phyloP scores from a whole-genome alignment of 805 yeast species.

The Babjeviella inositovora region DNA sequence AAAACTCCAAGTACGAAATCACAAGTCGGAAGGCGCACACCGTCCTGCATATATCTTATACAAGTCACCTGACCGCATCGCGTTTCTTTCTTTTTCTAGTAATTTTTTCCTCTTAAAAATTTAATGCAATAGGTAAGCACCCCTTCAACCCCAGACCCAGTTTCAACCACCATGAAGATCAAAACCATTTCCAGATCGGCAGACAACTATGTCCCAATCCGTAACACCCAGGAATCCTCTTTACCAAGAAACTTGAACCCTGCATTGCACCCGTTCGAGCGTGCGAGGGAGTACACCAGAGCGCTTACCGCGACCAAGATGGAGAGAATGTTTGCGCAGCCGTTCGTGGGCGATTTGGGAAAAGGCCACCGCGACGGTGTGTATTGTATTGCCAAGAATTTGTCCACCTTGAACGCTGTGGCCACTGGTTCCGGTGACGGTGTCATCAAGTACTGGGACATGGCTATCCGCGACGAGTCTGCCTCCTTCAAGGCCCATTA shows the following conservation, averaged over 20 bases:
- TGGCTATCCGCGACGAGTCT: constrained; percentile 61
- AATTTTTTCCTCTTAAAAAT: too few species aligned
- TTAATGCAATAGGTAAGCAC: too few species aligned
- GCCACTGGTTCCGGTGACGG: constrained; percentile 97
- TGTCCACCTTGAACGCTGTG: constrained; percentile 47
- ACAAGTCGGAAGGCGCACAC: too few species aligned
- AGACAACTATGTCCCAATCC: constrained; percentile 84
- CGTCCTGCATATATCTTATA: too few species aligned
- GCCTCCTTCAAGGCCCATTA: constrained; percentile 78
- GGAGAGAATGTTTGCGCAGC: constrained; percentile 95
- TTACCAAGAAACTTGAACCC: constrained; percentile 86
- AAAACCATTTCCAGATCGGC: constrained; percentile 82
- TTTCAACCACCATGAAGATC: constrained; percentile 40
- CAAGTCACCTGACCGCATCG: too few species aligned
- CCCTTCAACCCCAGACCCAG: too few species aligned
- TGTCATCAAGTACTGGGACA: constrained; percentile 83
- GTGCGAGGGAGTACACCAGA: constrained; percentile 91
- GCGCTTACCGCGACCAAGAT: constrained; percentile 91
- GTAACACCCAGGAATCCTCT: constrained; percentile 78
- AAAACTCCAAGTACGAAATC: too few species aligned
- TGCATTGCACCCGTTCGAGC: constrained; percentile 89
- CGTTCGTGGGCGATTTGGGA: constrained; percentile 90
- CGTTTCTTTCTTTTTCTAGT: too few species aligned
- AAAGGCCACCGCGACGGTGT: constrained; percentile 93
- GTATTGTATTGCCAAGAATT: constrained; percentile 72